Conservation (phyloP, 139 green algal genomes). For the Desmodesmus armatus region DNA sequence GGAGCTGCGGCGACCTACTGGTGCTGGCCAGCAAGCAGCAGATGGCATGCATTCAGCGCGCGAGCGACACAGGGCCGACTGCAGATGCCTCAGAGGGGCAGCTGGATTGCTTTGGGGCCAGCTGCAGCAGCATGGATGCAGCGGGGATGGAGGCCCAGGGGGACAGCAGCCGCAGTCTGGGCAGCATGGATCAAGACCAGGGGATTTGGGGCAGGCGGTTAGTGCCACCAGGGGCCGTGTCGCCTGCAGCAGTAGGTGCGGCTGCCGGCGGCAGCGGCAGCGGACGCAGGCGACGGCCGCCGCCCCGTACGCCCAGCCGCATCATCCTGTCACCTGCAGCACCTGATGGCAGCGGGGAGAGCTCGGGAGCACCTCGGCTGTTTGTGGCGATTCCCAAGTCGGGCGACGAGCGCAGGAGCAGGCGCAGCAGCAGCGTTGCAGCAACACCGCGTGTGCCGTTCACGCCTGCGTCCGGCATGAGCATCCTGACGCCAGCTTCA, state of each 20-base stretch:
- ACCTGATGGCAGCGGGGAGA: not conserved
- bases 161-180: too few relatives aligned
- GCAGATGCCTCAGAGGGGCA: too few relatives aligned
- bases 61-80: too few relatives aligned
- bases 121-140: too few relatives aligned
- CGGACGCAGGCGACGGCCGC: not conserved
- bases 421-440: not conserved
- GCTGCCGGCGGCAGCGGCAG: not conserved
- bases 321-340: slow-evolving; percentile 42
- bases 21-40: too few relatives aligned
- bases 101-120: too few relatives aligned
- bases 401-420: not conserved
- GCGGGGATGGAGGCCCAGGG: too few relatives aligned
- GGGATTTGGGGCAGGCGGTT: too few relatives aligned
- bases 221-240: too few relatives aligned
- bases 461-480: not conserved
- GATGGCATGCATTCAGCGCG: too few relatives aligned
- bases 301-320: slow-evolving; percentile 23
- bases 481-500: not conserved
- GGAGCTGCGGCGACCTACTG: not conserved
- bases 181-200: too few relatives aligned
- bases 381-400: slow-evolving; percentile 41
- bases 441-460: not conserved
- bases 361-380: not conserved
- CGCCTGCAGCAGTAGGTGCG: not conserved